Percentiles rank a stretch among this genome's conserved stretches.
Conservation (phyloP, 2,329 filamentous ascomycete species). For the Alternaria conjuncta region DNA sequence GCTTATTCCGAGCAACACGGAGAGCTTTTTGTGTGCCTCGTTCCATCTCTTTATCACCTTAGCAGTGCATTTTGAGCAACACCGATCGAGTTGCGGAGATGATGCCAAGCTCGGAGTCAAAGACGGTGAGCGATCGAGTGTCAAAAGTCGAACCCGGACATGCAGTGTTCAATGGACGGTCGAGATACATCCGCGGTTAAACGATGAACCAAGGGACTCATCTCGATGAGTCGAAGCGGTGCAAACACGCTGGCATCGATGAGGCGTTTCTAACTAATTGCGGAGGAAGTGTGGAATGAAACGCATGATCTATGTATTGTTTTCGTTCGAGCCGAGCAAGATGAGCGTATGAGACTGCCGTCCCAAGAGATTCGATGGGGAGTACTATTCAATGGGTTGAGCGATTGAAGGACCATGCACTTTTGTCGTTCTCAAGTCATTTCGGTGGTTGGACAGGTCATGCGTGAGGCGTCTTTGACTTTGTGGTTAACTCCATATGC, state of each 20-base stretch:
- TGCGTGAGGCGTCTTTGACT: not conserved
- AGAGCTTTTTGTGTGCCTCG: no score
- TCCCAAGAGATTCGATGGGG: not conserved
- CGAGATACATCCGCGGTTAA: not conserved
- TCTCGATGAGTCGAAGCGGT: not conserved
- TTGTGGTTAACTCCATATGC: not conserved
- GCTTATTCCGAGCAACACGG: accelerated
- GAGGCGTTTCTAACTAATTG: not conserved
- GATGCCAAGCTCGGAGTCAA: not conserved
- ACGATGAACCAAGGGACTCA: accelerated
- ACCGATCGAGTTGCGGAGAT: not conserved
- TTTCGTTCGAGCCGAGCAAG: not conserved
- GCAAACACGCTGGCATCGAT: not conserved
- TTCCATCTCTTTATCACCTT: not conserved
- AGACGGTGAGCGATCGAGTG: not conserved
- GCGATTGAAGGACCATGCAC: not conserved
- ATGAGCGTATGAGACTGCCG: not conserved
- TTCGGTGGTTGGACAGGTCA: not conserved
- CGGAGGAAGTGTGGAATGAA: not conserved
- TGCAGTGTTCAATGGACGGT: not conserved
- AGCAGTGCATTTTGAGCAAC: not conserved
- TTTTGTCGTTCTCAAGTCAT: not conserved
- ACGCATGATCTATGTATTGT: not conserved
- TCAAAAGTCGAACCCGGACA: accelerated
- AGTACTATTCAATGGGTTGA: not conserved